Evolutionary conservation across 345 rosid genomes (phyloP), one percentile per base, ranked within the genome.

Genomic region (Pelargonium nanum): DNA sequence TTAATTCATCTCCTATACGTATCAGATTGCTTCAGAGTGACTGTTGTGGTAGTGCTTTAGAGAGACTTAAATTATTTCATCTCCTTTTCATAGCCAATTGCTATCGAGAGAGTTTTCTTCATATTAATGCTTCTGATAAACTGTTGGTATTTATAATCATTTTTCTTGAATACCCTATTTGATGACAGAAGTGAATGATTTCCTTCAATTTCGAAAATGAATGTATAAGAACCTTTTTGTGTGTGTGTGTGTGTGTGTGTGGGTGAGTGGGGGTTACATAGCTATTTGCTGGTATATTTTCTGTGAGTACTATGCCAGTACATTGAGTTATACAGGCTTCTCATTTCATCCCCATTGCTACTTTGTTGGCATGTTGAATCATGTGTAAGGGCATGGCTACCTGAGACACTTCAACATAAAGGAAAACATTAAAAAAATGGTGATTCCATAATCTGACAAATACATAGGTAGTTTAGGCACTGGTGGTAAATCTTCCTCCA

Each of bases 1-100:
- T 80, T 64, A 56, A 65, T 61, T 57, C n/a, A 52, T 59, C 55
- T 45, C 9, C 58, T 55, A 6, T 25, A 19, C 21, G 21, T 9
- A 6, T 30, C 52, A 24, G 55, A 65, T 65, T 64, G 59, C 59
- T 70, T 59, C 24, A 17, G 51, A 66, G 56, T 23, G 40, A 60
- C 21, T 59, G n/a, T n/a, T n/a, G n/a, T n/a, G n/a, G n/a, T n/a
- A n/a, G n/a, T n/a, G n/a, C n/a, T 70, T 59, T 26, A 17, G 51
- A 66, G 56, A 30, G 40, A 60, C 21, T 59, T 40, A 40, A 40
- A 20, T 25, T 52, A 52, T 1, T 52, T 48, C 4, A 48, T 48
- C 4, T 48, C n/a, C 5, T 17, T n/a, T 52, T 52, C 55, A 52
- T 20, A n/a, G n/a, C 19, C 19, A 17, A 30, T 30, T 5, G 9